Conservation (phyloP, 2,329 filamentous ascomycete species). For the Eutypa lata region DNA sequence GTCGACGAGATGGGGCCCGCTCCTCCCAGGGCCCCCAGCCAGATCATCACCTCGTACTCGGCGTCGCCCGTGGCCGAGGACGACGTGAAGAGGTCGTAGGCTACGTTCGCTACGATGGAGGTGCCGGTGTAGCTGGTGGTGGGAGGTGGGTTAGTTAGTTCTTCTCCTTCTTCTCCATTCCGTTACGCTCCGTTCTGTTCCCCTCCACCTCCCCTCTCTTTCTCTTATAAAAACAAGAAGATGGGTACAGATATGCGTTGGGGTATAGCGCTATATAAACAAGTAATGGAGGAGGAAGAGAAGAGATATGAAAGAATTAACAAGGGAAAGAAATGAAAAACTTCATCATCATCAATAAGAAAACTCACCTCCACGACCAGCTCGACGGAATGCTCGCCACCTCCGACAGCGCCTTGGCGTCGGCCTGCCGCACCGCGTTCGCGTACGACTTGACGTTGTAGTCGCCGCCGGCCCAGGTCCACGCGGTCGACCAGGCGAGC, state of each 20-base stretch:
- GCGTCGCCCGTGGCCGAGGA: slow-evolving; percentile 38
- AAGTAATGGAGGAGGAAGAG: no score
- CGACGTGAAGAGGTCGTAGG: slow-evolving; percentile 58
- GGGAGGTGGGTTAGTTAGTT: no score
- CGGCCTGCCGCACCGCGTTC: slow-evolving; percentile 36
- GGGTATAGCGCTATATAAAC: no score
- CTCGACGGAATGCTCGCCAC: slow-evolving; percentile 34
- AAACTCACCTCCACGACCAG: slow-evolving; percentile 36
- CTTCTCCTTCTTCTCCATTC: no score
- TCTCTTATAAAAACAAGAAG: no score
- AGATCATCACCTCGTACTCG: slow-evolving; percentile 55
- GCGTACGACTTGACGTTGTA: slow-evolving; percentile 44
- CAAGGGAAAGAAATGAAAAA: not conserved
- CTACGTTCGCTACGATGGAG: slow-evolving; percentile 51
- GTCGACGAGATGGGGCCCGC: slow-evolving; percentile 34
- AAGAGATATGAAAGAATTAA: slow-evolving; percentile 1
- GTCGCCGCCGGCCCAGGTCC: slow-evolving; percentile 39
- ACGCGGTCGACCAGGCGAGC: slow-evolving; percentile 41
- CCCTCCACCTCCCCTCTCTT: no score
- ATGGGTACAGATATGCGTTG: no score
- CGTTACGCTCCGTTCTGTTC: no score
- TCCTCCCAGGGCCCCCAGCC: slow-evolving; percentile 25
- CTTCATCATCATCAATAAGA: not conserved
- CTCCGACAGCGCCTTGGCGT: slow-evolving; percentile 30
- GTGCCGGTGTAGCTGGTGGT: slow-evolving; percentile 45